Evolutionary conservation across 2,329 filamentous ascomycete species (phyloP).

Genomic region (Fragosphaeria purpurea): DNA sequence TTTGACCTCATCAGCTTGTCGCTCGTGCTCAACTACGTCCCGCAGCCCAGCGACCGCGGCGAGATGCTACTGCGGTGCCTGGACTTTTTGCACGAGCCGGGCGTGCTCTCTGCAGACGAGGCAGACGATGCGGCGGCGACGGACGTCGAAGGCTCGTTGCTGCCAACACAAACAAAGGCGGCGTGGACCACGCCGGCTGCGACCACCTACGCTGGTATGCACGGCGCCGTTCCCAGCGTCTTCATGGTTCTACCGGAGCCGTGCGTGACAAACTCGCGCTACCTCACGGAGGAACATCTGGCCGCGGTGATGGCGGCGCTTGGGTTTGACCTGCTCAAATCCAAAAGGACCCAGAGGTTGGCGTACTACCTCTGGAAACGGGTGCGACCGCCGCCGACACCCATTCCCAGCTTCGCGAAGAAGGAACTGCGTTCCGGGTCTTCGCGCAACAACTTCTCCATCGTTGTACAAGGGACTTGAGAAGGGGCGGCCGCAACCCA

Average conservation of each 20-base stretch:
- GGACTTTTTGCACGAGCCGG: slow-evolving; percentile 49
- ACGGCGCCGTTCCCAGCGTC: slow-evolving; percentile 51
- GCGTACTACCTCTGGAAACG: slow-evolving; percentile 81
- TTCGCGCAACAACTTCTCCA: slow-evolving; percentile 81
- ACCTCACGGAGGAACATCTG: slow-evolving; percentile 64
- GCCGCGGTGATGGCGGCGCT: slow-evolving; percentile 64
- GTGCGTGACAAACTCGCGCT: slow-evolving; percentile 83
- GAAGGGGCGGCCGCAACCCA: not conserved
- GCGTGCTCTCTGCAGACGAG: not conserved
- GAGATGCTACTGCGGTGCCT: slow-evolving; percentile 75
- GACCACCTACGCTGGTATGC: slow-evolving; percentile 4
- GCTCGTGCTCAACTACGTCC: slow-evolving; percentile 89
- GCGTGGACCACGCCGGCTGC: slow-evolving; percentile 3
- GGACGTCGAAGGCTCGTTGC: not conserved
- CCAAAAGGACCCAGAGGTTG: slow-evolving; percentile 72
- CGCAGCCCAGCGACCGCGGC: slow-evolving; percentile 62
- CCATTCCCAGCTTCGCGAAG: slow-evolving; percentile 49
- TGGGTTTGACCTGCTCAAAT: slow-evolving; percentile 56
- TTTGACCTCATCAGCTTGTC: slow-evolving; percentile 92
- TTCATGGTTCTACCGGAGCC: slow-evolving; percentile 86
- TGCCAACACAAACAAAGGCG: no score
- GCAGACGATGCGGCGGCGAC: not conserved
- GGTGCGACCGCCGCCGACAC: slow-evolving; percentile 14
- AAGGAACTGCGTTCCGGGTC: slow-evolving; percentile 65
- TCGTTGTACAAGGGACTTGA: slow-evolving; percentile 46